These are phyloP conservation scores for Pyropia yezoensis DNA, from an alignment of 23 red algal genomes.

Conservation along the genomic window DNA sequence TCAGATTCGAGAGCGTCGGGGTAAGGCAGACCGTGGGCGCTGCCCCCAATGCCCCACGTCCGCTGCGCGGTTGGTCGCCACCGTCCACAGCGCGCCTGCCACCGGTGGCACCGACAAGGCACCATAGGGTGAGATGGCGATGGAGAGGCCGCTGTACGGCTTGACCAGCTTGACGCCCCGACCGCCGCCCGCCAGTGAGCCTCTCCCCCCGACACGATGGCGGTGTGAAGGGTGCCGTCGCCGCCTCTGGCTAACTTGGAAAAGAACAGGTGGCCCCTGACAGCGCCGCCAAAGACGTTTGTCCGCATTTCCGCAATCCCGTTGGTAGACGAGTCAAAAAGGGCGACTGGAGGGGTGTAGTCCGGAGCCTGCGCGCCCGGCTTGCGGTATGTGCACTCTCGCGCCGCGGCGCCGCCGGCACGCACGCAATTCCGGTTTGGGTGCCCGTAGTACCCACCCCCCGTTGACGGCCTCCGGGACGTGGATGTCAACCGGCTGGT, in stretches of 20 bases:
- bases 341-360: conserved; percentile 38
- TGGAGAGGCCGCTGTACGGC: conserved; percentile 13
- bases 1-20: no score
- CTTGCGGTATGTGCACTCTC: not conserved
- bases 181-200: conserved; percentile 7
- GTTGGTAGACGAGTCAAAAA: conserved; percentile 19
- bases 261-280: conserved; percentile 35
- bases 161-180: conserved; percentile 5
- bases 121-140: conserved; percentile 16
- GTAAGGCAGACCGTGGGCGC: no score
- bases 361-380: not conserved
- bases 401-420: conserved; percentile 10
- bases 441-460: conserved; percentile 18
- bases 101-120: conserved; percentile 29
- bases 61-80: no score
- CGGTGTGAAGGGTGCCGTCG: conserved; percentile 17
- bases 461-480: conserved; percentile 5
- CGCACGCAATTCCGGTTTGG: conserved; percentile 48
- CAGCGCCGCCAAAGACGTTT: conserved; percentile 18
- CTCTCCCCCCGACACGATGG: not conserved
- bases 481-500: conserved; percentile 53
- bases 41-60: no score
- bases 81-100: no score
- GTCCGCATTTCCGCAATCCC: conserved; percentile 25
- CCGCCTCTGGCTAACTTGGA: conserved; percentile 28